Evolutionary conservation across 495 filamentous ascomycete species (phyloP), one percentile per base, ranked within the genome.

Genomic region (Talaromyces adpressus): DNA sequence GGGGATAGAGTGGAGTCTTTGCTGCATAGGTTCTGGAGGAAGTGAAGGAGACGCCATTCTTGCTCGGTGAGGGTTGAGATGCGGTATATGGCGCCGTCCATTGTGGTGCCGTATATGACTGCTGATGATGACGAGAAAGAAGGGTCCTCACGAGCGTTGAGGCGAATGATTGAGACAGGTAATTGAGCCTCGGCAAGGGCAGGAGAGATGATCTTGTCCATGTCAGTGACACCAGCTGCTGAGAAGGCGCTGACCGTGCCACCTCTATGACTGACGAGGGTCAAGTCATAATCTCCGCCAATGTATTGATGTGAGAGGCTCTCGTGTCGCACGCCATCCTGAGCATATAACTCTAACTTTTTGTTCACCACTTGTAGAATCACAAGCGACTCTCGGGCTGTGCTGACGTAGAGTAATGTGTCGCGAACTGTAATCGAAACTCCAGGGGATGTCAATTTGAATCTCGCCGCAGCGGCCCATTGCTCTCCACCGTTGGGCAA

Each of bases 31-130:
- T 87, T 85, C 62, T 89, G 84, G 25, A 92, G 67, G 63, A 88
- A 82, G 53, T 77, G 73, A 3, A 92, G 77, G 47, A 92, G 74
- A n/a, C 76, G 73, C 82, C 84, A 87, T 30, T 82, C 75, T 18
- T 81, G 71, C 59, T 79, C 70, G 1, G 72, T 67, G 0, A 92
- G 68, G 14, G 85, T 69, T n/a, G 80, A 75, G 62, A 92, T 83
- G 30, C 86, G 82, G 61, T 81, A 80, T 16, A 92, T 65, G 0
- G 86, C 82, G 4, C 90, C 90, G 67, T 89, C 84, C 25, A 89
- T 81, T 29, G 82, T 82, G 7, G 85, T 77, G 1, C 89, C 90
- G 36, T 92, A 78, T 14, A 77, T 61, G 0, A 68, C 58, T 5
- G 47, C 54, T 52, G 56, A n/a, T 32, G 30, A 58, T 5, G 30